Percentiles rank a stretch among this genome's conserved stretches.
Evolutionary conservation across 2,329 filamentous ascomycete genomes (phyloP).

Genomic region (Hymenoscyphus salicellus): DNA sequence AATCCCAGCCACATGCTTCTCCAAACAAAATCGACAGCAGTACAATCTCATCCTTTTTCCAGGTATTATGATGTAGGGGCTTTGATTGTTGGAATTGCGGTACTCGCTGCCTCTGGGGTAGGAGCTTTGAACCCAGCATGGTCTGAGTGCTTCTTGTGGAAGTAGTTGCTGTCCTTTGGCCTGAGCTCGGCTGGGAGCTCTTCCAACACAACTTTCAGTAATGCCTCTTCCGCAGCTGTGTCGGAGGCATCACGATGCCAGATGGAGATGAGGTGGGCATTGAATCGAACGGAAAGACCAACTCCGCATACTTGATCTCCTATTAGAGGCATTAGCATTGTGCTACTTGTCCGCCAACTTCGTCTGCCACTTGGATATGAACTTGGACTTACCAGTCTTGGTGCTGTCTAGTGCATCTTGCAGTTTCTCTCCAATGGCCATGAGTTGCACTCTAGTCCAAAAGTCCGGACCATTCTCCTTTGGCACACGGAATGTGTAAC

Average conservation of each 20-base stretch:
- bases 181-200: conserved; percentile 70
- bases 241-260: conserved; percentile 90
- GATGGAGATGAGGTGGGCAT: conserved; percentile 80
- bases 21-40: not conserved
- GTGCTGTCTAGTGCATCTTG: conserved; percentile 63
- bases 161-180: conserved; percentile 69
- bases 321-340: conserved; percentile 37
- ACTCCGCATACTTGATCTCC: conserved; percentile 88
- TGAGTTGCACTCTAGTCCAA: conserved; percentile 77
- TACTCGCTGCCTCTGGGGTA: conserved; percentile 25
- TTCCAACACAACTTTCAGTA: conserved; percentile 70
- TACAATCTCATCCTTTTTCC: not conserved
- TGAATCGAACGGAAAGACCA: conserved; percentile 83
- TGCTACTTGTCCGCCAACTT: not conserved
- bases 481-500: conserved; percentile 87
- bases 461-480: conserved; percentile 71
- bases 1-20: not conserved
- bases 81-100: conserved; percentile 26
- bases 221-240: conserved; percentile 70
- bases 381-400: conserved; percentile 51
- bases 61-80: conserved; percentile 24
- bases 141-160: conserved; percentile 87
- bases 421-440: conserved; percentile 79
- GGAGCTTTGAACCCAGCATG: conserved; percentile 76
- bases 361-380: conserved; percentile 14